These are phyloP conservation scores for Globisporangium paddicum DNA, from an alignment of 352 stramenopile genomes.

Conservation along the genomic window DNA sequence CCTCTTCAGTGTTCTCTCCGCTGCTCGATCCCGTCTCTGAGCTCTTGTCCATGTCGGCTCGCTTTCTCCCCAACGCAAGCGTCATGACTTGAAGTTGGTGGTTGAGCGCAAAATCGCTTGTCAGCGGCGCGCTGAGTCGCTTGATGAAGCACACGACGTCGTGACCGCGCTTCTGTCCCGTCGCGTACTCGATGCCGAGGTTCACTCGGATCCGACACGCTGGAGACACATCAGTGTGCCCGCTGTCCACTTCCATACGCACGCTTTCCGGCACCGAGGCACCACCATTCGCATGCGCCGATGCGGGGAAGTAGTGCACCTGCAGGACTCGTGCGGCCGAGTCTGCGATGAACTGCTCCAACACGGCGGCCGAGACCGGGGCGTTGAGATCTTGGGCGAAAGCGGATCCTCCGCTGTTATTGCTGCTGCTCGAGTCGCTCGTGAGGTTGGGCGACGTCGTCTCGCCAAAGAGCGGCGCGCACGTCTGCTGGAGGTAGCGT, in stretches of 20 bases:
- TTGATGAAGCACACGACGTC: conserved; percentile 89
- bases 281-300: not conserved
- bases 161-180: conserved; percentile 56
- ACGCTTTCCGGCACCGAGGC: not conserved
- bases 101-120: conserved; percentile 63
- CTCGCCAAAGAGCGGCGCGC: conserved; percentile 63
- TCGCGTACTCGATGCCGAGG: conserved; percentile 68
- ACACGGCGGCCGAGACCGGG: conserved; percentile 23
- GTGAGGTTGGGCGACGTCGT: conserved; percentile 29
- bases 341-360: conserved; percentile 74
- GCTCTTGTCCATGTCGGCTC: conserved; percentile 20
- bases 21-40: conserved; percentile 29
- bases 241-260: conserved; percentile 17
- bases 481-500: conserved; percentile 60
- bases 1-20: conserved; percentile 54
- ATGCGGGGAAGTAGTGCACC: conserved; percentile 51
- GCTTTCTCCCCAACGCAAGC: conserved; percentile 58
- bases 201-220: conserved; percentile 60
- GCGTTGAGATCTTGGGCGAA: conserved; percentile 45
- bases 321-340: conserved; percentile 61
- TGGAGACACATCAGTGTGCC: conserved; percentile 10
- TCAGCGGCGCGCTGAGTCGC: conserved; percentile 59
- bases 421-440: conserved; percentile 8
- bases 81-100: conserved; percentile 88
- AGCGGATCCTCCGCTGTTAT: conserved; percentile 4